Base-by-base conservation (phyloP, 1,284 basidiomycete genomes). In the Rhodotorula sp. region DNA sequence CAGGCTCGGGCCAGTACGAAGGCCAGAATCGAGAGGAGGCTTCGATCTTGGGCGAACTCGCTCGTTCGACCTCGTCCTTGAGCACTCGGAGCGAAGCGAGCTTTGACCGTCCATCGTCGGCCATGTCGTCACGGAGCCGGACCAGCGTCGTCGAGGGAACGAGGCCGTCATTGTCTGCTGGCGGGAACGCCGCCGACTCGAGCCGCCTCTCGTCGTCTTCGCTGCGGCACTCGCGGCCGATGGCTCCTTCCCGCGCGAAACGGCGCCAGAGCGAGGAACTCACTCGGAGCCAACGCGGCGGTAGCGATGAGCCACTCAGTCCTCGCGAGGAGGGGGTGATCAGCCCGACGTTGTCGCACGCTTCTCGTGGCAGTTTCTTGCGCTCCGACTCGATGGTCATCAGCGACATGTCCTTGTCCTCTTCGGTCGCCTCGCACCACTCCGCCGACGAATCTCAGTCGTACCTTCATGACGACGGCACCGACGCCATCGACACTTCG, bases 191-290 rank as follows among this genome's bases (percentile, higher is more conserved):
- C 38, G 38, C 63, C 50, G 73, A 74, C 55, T 67, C 65, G 31
- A 69, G 58, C 26, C 65, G 58, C 16, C 31, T 70, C 12, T 48
- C 58, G 15, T 65, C 62, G 15, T 65, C 62, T 4, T 71, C 69
- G 12, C 65, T 74, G 15, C 72, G 72, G 5, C 73, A 72, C 43
- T 66, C 57, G 38, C 70, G 70, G 14, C 73, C 73, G 8, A 58
- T 70, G 57, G 73, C 73, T 0, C 73, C 73, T 0, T 68, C 65
- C 2, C 64, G 73, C 2, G 62, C 50, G 16, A 68, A 67, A 26
- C 68, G 73, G 19, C 64, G 73, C 3, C 62, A 64, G 28, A 73
- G 71, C 62, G 69, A 66, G 45, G 69, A 73, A 14, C 23, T 64
- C 34, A 50, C 56, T 12, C 57, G 69, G 45, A 31, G 28, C 26